phyloP scores from a whole-genome alignment of 805 yeast genomes.

The Danielia oregonensis region DNA sequence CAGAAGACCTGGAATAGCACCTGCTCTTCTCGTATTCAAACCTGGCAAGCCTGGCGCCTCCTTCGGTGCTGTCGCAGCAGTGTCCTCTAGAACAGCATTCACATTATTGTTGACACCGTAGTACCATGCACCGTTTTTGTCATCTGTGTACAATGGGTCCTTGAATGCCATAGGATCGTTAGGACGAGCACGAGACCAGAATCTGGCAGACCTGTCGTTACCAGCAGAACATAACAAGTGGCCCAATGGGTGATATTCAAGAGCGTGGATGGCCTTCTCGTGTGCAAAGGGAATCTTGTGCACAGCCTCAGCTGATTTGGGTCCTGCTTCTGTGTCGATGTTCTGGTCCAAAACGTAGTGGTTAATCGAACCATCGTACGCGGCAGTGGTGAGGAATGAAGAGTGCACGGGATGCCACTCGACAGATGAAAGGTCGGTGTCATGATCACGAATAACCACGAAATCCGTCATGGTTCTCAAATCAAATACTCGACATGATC shows the following conservation, averaged over 20 bases:
- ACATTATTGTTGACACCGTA: constrained; percentile 43
- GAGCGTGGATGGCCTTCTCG: constrained; percentile 84
- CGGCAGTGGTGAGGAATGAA: constrained; percentile 74
- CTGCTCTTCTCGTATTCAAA: constrained; percentile 7
- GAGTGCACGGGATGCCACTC: constrained; percentile 94
- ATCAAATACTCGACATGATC: constrained; percentile 84
- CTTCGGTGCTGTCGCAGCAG: constrained; percentile 3
- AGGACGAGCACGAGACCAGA: constrained; percentile 94
- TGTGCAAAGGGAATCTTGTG: constrained; percentile 88
- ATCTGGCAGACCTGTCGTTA: constrained; percentile 85
- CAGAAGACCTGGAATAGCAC: constrained; percentile 10
- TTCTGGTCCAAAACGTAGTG: constrained; percentile 65
- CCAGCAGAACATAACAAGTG: constrained; percentile 90
- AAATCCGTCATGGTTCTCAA: constrained; percentile 79
- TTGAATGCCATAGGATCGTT: constrained; percentile 79
- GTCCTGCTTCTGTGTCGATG: constrained; percentile 20
- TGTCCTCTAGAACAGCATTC: constrained; percentile 32
- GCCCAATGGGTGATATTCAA: constrained; percentile 93
- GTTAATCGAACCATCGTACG: constrained; percentile 82
- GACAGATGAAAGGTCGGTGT: constrained; percentile 78
- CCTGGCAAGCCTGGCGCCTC: constrained; percentile 15
- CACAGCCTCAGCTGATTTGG: constrained; percentile 32
- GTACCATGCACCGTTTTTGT: constrained; percentile 57
- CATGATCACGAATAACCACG: constrained; percentile 69
- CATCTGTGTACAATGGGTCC: constrained; percentile 75